Evolutionary conservation across 106 monocot species (phyloP).

Genomic region (Allium sativum): DNA sequence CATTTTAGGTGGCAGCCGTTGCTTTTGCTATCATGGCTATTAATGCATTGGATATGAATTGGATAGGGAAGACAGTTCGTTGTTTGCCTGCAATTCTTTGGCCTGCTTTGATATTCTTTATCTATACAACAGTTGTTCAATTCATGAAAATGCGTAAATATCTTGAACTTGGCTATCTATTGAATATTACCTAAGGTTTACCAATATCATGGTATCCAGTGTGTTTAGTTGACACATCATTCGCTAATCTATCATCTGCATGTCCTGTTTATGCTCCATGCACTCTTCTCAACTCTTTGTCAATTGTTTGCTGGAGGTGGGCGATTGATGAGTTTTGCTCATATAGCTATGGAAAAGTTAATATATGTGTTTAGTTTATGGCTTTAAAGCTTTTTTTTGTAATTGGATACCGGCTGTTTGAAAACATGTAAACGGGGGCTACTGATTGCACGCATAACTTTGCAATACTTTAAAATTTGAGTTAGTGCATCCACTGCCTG

Average conservation of each 20-base stretch:
- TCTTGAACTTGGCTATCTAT: constrained; percentile 12
- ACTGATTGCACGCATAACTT: too few relatives aligned
- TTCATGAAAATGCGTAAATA: constrained; percentile 63
- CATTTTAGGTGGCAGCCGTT: constrained; percentile 36
- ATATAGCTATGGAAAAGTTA: too few relatives aligned
- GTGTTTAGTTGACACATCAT: neutral
- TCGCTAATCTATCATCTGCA: neutral
- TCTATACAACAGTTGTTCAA: constrained; percentile 35
- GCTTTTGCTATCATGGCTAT: constrained; percentile 41
- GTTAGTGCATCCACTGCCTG: too few relatives aligned
- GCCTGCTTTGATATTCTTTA: constrained; percentile 37
- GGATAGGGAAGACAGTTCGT: constrained; percentile 42
- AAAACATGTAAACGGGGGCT: too few relatives aligned
- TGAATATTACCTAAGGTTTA: neutral
- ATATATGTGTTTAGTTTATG: too few relatives aligned
- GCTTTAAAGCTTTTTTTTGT: too few relatives aligned
- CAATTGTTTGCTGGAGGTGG: too few relatives aligned
- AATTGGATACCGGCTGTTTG: too few relatives aligned
- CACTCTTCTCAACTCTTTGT: too few relatives aligned
- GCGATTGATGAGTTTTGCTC: too few relatives aligned
- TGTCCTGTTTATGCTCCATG: neutral
- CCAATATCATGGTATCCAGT: neutral
- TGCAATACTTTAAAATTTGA: too few relatives aligned
- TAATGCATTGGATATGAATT: constrained; percentile 33
- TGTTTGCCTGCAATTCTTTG: constrained; percentile 54